Evolutionary conservation across 306 rosid species (phyloP).

Genomic region (Fagus crenata): DNA sequence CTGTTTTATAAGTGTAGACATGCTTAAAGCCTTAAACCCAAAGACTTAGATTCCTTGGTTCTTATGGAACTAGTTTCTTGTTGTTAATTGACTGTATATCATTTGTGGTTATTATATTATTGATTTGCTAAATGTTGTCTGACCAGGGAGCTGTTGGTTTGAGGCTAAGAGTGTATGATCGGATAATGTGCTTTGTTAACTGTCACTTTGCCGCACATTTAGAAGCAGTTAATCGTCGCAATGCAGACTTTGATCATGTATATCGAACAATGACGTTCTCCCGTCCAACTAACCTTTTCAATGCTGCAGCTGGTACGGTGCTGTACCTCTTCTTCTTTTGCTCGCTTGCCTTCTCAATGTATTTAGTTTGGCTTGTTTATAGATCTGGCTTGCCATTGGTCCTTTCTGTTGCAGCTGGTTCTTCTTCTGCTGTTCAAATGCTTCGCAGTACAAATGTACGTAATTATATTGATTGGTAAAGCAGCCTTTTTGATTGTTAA

Average conservation of each 20-base stretch:
- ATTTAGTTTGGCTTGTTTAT: slow-evolving; percentile 58
- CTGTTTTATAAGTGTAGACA: slow-evolving; percentile 4
- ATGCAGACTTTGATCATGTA: slow-evolving; percentile 91
- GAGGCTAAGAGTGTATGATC: slow-evolving; percentile 83
- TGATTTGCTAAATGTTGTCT: slow-evolving; percentile 46
- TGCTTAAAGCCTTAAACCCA: slow-evolving; percentile 6
- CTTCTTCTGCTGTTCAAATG: slow-evolving; percentile 64
- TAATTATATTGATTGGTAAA: slow-evolving; percentile 22
- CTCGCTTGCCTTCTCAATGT: slow-evolving; percentile 52
- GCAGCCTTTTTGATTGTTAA: slow-evolving; percentile 30
- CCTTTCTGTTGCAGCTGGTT: slow-evolving; percentile 80
- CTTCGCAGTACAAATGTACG: slow-evolving; percentile 75
- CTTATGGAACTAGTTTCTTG: slow-evolving; percentile 9
- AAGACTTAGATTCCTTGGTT: slow-evolving; percentile 18
- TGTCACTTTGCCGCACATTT: slow-evolving; percentile 99
- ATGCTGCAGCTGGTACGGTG: slow-evolving; percentile 68
- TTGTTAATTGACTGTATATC: not conserved
- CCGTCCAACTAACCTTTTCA: slow-evolving; percentile 58
- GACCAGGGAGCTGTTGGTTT: slow-evolving; percentile 98
- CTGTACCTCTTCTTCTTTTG: slow-evolving; percentile 48
- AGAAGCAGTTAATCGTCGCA: slow-evolving; percentile 92
- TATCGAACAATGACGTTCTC: slow-evolving; percentile 80
- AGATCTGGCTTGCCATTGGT: slow-evolving; percentile 75
- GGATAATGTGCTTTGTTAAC: slow-evolving; percentile 83
- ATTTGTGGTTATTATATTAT: slow-evolving; percentile 22